A percentile compares a stretch with the other conserved stretches of the same genome.
These are phyloP conservation scores for Penicillium sp. DNA, from an alignment of 2,329 filamentous ascomycete species.

Conservation along the genomic window DNA sequence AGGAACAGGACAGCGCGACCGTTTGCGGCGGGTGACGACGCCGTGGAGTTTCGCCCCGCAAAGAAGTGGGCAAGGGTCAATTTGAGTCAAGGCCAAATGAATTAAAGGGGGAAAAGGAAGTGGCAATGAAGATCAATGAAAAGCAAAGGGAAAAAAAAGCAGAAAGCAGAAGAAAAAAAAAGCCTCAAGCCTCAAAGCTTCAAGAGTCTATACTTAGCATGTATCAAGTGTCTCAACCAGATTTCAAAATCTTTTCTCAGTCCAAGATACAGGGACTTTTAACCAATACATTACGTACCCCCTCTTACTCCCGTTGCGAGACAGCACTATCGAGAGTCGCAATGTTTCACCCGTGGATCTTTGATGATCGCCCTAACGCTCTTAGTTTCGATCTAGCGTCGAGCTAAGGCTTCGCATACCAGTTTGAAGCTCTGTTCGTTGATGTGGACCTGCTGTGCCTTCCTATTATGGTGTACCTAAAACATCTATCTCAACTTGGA, in stretches of 20 bases:
- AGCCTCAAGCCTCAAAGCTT: not conserved
- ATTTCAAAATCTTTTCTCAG: not conserved
- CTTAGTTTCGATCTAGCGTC: slow-evolving; percentile 18
- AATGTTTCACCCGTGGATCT: slow-evolving; percentile 26
- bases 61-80: not conserved
- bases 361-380: slow-evolving; percentile 21
- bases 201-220: not conserved
- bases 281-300: slow-evolving; percentile 20
- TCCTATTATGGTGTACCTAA: not conserved
- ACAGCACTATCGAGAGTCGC: slow-evolving; percentile 8
- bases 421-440: not conserved
- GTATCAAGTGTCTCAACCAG: not conserved
- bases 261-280: not conserved
- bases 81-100: not conserved
- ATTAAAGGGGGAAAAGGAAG: not conserved
- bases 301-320: not conserved
- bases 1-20: slow-evolving; percentile 30
- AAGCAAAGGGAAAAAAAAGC: not conserved
- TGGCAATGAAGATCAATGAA: not conserved
- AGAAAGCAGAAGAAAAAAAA: not conserved
- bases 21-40: slow-evolving; percentile 35
- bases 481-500: not conserved
- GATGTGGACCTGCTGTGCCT: not conserved
- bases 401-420: slow-evolving; percentile 14
- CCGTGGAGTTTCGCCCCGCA: slow-evolving; percentile 15